phyloP scores from a whole-genome alignment of 2,329 filamentous ascomycete species.

The Cladophialophora yegresii region DNA sequence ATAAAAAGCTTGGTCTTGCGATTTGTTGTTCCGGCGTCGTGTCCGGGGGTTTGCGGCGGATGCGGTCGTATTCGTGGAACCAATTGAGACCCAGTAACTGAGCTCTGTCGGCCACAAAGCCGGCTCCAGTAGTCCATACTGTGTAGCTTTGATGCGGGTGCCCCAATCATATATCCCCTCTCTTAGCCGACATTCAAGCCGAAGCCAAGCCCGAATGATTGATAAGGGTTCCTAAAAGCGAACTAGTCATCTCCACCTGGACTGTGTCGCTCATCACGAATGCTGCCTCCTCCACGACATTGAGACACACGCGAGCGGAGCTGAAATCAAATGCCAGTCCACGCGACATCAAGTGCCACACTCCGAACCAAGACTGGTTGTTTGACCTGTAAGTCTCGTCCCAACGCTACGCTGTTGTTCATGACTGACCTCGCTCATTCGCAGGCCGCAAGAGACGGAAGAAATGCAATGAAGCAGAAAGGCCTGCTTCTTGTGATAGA shows the following conservation, averaged over 20 bases:
- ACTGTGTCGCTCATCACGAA: not conserved
- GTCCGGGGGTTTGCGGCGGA: not conserved
- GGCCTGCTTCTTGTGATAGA: slow-evolving; percentile 19
- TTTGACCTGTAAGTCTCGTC: slow-evolving; percentile 22
- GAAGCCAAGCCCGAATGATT: not conserved
- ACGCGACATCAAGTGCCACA: slow-evolving; percentile 12
- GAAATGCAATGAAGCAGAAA: slow-evolving; percentile 25
- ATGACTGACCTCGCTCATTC: not conserved
- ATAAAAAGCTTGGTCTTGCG: not conserved
- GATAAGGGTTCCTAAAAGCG: not conserved
- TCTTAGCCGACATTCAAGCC: not conserved
- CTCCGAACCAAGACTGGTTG: slow-evolving; percentile 30
- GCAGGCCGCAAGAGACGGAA: slow-evolving; percentile 22
- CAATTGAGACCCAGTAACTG: not conserved
- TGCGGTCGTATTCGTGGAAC: not conserved
- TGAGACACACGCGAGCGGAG: not conserved
- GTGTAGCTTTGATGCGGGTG: not conserved
- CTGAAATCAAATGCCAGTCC: slow-evolving; percentile 2
- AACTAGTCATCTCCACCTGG: not conserved
- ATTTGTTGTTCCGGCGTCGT: not conserved
- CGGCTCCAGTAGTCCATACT: no score
- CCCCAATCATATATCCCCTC: not conserved
- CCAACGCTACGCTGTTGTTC: not conserved
- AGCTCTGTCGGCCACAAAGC: not conserved
- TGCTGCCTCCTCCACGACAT: not conserved